Evolutionary conservation across 352 stramenopile species (phyloP).

Genomic region (Globisporangium cystogenes): DNA sequence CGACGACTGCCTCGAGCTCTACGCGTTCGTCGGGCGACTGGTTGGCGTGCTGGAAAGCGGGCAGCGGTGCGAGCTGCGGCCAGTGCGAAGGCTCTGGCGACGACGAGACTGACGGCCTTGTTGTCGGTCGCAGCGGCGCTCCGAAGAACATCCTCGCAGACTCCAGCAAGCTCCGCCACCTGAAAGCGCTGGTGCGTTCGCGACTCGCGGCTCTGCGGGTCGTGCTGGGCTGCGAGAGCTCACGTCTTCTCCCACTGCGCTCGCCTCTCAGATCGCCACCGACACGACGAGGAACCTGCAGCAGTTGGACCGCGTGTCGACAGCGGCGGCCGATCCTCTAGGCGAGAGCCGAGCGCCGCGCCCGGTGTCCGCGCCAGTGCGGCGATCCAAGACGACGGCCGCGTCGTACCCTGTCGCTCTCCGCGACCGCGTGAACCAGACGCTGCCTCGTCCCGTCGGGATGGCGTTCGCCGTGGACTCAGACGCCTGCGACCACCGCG

Average conservation of each 20-base stretch:
- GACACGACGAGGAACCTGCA: slow-evolving; percentile 26
- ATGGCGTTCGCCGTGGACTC: neutral
- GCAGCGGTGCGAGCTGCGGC: slow-evolving; percentile 13
- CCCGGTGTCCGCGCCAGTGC: slow-evolving; percentile 68
- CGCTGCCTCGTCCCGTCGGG: neutral
- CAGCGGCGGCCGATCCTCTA: neutral
- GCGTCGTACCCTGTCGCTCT: slow-evolving; percentile 41
- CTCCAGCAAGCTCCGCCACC: slow-evolving; percentile 48
- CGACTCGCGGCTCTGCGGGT: too few species aligned
- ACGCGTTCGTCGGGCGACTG: slow-evolving; percentile 48
- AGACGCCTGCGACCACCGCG: neutral
- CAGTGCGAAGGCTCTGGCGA: too few species aligned
- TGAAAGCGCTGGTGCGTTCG: slow-evolving; percentile 60
- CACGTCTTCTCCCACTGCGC: neutral
- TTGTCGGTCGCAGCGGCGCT: slow-evolving; percentile 1
- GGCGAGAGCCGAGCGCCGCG: slow-evolving; percentile 15
- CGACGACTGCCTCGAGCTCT: slow-evolving; percentile 64
- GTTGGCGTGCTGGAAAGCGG: slow-evolving; percentile 16
- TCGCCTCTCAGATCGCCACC: slow-evolving; percentile 32
- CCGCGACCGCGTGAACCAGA: slow-evolving; percentile 40
- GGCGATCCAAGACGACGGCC: slow-evolving; percentile 34
- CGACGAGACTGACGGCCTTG: neutral
- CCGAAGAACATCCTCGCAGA: slow-evolving; percentile 80
- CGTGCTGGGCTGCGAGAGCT: neutral
- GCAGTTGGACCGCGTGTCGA: slow-evolving; percentile 4